Conservation (phyloP, 139 green algal genomes). For the Chlorella ohadii region DNA sequence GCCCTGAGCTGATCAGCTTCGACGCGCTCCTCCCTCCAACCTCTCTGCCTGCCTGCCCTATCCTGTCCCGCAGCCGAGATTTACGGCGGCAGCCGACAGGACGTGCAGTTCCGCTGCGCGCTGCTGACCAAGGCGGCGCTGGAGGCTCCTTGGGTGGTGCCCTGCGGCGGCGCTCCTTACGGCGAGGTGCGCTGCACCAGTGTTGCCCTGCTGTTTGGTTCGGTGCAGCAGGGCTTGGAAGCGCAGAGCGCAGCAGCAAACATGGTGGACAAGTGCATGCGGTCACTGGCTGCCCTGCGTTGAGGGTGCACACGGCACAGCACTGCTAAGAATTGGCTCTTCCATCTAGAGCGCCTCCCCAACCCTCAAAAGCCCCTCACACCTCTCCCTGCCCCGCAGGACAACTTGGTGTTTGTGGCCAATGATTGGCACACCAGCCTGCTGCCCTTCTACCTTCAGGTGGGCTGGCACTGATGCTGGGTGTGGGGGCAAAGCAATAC, state of each 20-base stretch:
- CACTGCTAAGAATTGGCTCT: too few species aligned
- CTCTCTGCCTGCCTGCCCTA: neutral
- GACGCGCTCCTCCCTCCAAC: neutral
- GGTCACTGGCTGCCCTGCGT: too few species aligned
- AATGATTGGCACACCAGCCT: constrained; percentile 97
- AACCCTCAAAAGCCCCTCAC: too few species aligned
- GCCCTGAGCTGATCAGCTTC: too few species aligned
- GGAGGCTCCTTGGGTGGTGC: constrained; percentile 88
- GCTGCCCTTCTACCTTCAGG: constrained; percentile 92
- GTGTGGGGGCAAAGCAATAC: too few species aligned
- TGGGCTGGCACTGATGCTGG: neutral
- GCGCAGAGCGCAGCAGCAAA: too few species aligned
- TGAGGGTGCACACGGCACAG: too few species aligned
- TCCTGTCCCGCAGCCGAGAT: constrained; percentile 63
- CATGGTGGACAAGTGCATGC: too few species aligned
- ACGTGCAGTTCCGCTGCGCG: constrained; percentile 80
- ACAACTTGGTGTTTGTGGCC: constrained; percentile 90
- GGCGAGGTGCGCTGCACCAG: constrained; percentile 50
- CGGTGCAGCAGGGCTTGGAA: too few species aligned
- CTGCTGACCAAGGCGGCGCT: constrained; percentile 88
- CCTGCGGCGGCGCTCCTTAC: constrained; percentile 83
- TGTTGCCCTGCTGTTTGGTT: too few species aligned
- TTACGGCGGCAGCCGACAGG: constrained; percentile 78
- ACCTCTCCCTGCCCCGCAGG: constrained; percentile 51
- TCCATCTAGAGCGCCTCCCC: too few species aligned